Conservation (phyloP, 208 protist genomes). For the Leptomonas pyrrhocoris region DNA sequence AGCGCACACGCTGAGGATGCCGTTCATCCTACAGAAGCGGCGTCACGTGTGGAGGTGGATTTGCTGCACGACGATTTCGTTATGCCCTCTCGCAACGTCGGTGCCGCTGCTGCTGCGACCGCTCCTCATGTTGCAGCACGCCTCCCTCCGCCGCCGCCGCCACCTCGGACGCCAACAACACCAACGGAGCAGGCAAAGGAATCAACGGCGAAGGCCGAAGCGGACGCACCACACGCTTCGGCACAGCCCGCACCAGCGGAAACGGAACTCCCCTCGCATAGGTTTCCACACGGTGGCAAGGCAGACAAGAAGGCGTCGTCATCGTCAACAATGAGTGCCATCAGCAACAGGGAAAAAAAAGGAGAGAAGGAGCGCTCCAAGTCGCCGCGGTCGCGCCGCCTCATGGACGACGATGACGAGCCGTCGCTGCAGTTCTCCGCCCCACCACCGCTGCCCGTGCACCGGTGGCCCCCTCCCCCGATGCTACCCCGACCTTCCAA, state of each 20-base stretch:
- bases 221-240: neutral
- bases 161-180: neutral
- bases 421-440: slow-evolving; percentile 40
- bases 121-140: no score
- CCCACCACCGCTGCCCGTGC: slow-evolving; percentile 8
- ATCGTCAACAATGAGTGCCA: neutral
- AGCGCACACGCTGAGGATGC: neutral
- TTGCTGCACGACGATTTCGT: slow-evolving; percentile 25
- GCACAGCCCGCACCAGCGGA: neutral
- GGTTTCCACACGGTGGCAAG: neutral
- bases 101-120: neutral
- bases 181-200: neutral
- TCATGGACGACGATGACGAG: slow-evolving; percentile 47
- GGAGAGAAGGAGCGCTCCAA: slow-evolving; percentile 1
- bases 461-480: neutral
- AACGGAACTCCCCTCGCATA: neutral
- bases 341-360: neutral
- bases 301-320: neutral
- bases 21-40: neutral
- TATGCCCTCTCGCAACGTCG: slow-evolving; percentile 11
- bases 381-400: slow-evolving; percentile 9
- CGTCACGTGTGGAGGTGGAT: slow-evolving; percentile 17
- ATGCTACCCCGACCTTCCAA: neutral
- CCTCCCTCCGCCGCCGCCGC: neutral
- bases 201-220: neutral